A percentile compares a stretch with the other conserved stretches of the same genome.
Evolutionary conservation across 2,329 filamentous ascomycete species (phyloP).

Genomic region (Cordyceps sp.): DNA sequence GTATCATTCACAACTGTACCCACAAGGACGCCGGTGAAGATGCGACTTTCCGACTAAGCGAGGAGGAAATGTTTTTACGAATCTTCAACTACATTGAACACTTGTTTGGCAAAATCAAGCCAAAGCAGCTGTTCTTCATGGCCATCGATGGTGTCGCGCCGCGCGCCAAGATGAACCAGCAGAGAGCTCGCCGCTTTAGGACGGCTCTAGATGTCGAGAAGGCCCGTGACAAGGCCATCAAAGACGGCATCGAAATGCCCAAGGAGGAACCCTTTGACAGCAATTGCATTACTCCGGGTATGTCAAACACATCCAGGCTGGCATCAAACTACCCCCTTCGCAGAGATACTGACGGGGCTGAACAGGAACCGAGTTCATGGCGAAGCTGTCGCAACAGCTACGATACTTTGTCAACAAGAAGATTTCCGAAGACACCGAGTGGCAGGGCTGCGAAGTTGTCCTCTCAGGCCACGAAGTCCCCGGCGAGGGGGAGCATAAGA

Average conservation of each 20-base stretch:
- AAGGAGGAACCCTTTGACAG: constrained; percentile 95
- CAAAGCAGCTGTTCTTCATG: constrained; percentile 98
- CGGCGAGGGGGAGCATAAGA: constrained; percentile 97
- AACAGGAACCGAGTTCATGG: constrained; percentile 80
- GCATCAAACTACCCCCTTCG: too few relatives aligned
- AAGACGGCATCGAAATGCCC: constrained; percentile 79
- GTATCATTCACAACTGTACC: constrained; percentile 98
- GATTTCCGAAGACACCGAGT: constrained; percentile 88
- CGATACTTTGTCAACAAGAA: constrained; percentile 99
- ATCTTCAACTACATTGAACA: constrained; percentile 99
- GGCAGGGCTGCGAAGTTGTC: constrained; percentile 93
- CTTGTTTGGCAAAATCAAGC: constrained; percentile 96
- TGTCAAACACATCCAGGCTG: too few relatives aligned
- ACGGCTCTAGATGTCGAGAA: constrained; percentile 83
- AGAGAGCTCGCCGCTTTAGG: constrained; percentile 85
- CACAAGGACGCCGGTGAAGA: constrained; percentile 84
- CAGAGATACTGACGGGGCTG: constrained; percentile 4
- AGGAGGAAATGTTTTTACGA: constrained; percentile 98
- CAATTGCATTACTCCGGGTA: constrained; percentile 92
- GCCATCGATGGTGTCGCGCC: constrained; percentile 96
- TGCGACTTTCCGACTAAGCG: constrained; percentile 78
- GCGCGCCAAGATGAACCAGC: constrained; percentile 98
- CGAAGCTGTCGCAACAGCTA: constrained; percentile 79
- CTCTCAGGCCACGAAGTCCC: constrained; percentile 95
- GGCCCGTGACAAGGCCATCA: constrained; percentile 81